These are phyloP conservation scores for Mucor racemosus DNA, from an alignment of 371 early-diverging fungal genomes.

Conservation along the genomic window DNA sequence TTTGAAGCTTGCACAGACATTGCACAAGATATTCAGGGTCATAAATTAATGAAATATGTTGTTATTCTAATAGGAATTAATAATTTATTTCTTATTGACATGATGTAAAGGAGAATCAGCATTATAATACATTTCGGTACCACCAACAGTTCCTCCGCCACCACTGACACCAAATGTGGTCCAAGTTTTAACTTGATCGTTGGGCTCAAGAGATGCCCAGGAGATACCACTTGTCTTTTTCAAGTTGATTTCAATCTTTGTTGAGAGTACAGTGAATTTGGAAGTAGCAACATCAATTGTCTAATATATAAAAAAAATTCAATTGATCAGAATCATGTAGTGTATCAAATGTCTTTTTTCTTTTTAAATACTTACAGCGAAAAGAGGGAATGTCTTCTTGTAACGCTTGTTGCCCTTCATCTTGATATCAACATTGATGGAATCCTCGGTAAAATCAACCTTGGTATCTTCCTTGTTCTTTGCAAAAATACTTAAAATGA, in stretches of 20 bases:
- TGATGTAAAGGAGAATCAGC: constrained; percentile 37
- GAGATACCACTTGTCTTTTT: constrained; percentile 85
- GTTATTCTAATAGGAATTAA: background rate
- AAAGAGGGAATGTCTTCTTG: constrained; percentile 63
- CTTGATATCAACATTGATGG: constrained; percentile 49
- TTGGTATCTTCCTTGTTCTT: constrained; percentile 80
- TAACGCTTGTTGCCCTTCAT: constrained; percentile 69
- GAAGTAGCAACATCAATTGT: constrained; percentile 72
- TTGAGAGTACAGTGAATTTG: constrained; percentile 74
- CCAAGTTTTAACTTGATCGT: constrained; percentile 68
- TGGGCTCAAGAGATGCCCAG: constrained; percentile 87
- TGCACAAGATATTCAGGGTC: no score
- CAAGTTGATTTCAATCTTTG: constrained; percentile 88
- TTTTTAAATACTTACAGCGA: constrained; percentile 39
- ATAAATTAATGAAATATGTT: no score
- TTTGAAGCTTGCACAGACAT: no score
- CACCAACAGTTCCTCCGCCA: constrained; percentile 63
- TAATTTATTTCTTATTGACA: constrained; percentile 16
- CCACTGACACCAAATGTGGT: constrained; percentile 87
- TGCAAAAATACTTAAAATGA: constrained; percentile 90
- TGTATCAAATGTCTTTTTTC: background rate
- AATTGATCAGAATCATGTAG: background rate
- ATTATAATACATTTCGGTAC: constrained; percentile 53
- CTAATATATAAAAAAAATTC: constrained; percentile 26
- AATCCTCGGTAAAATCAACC: constrained; percentile 59